These are phyloP conservation scores for Crithidia thermophila DNA, from an alignment of 208 protist species.

Conservation along the genomic window DNA sequence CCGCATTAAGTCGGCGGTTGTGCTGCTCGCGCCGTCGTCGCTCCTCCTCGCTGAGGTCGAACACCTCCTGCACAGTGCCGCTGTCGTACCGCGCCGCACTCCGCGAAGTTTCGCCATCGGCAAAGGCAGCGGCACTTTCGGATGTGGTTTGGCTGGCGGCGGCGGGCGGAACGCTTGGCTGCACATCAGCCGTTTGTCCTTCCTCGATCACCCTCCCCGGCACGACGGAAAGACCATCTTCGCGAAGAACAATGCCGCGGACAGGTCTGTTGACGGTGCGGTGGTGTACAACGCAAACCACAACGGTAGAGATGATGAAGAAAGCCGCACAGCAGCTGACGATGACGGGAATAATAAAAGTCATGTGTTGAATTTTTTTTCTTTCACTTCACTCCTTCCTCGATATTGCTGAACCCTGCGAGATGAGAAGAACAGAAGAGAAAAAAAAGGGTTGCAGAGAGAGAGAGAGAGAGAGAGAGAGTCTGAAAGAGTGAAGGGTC, in stretches of 20 bases:
- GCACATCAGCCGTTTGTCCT: background rate
- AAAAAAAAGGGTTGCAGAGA: background rate
- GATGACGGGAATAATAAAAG: background rate
- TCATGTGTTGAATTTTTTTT: no score
- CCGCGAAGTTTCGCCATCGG: background rate
- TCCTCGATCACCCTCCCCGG: background rate
- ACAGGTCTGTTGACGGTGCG: constrained; percentile 2
- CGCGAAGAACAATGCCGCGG: constrained; percentile 8
- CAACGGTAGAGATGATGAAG: constrained; percentile 7
- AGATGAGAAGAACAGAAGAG: background rate
- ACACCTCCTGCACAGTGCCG: constrained; percentile 1
- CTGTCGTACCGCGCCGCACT: background rate
- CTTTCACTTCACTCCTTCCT: no score
- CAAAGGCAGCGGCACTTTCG: background rate
- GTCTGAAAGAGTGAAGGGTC: background rate
- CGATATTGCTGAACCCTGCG: background rate
- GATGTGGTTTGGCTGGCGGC: background rate
- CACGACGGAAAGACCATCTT: background rate
- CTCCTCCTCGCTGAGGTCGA: constrained; percentile 14
- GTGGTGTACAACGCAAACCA: constrained; percentile 6
- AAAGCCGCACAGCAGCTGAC: constrained; percentile 4
- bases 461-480: background rate
- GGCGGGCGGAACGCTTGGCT: no score
- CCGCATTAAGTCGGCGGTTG: constrained; percentile 9
- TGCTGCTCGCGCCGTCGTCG: constrained; percentile 10